Evolutionary conservation across 176 grass and related monocot genomes (phyloP).

Genomic region (Sorghum bicolor): Sorghum_bicolor_NCBIv3 NC_012871.2:68203001-68203500

Average conservation of each 20-base stretch:
- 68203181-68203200: constrained; percentile 23
- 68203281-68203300: constrained; percentile 73
- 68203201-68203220: constrained; percentile 72
- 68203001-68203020: constrained; percentile 59
- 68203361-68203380: neutral
- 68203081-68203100: constrained; percentile 29
- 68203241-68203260: constrained; percentile 52
- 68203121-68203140: constrained; percentile 1
- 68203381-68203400: neutral
- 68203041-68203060: constrained; percentile 46
- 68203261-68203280: constrained; percentile 63
- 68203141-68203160: neutral
- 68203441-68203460: constrained; percentile 14
- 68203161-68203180: constrained; percentile 17
- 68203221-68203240: constrained; percentile 63
- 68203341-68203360: neutral
- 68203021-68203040: constrained; percentile 21
- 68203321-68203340: constrained; percentile 40
- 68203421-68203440: constrained; percentile 38
- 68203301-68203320: constrained; percentile 60
- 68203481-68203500: constrained; percentile 52
- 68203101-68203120: constrained; percentile 18
- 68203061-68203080: constrained; percentile 28
- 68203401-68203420: neutral
- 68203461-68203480: constrained; percentile 17